Evolutionary conservation across 495 filamentous ascomycete species (phyloP).

Genomic region (Hyphodiscus hymeniophilus): DNA sequence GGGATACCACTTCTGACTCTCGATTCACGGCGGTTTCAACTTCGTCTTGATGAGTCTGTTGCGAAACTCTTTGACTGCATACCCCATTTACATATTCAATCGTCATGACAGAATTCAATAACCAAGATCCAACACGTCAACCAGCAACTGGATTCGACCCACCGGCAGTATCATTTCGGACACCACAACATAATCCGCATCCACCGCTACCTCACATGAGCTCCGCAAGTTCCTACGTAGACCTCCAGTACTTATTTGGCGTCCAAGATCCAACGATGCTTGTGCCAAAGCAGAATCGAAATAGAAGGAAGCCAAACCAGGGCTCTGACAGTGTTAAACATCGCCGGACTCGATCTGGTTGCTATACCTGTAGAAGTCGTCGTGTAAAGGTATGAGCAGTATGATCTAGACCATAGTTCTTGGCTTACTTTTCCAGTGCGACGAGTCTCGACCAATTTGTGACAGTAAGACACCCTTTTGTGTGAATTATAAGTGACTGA

Average conservation of each 20-base stretch:
- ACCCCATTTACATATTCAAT: not conserved
- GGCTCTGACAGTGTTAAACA: conserved; percentile 82
- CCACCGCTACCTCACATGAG: conserved; percentile 7
- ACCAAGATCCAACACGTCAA: conserved; percentile 1
- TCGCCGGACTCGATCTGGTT: conserved; percentile 85
- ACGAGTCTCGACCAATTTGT: conserved; percentile 79
- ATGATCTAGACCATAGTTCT: not conserved
- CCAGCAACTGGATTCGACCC: not conserved
- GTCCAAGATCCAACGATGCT: conserved; percentile 23
- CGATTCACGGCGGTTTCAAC: not conserved
- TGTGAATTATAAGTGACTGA: not conserved
- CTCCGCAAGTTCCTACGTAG: conserved; percentile 20
- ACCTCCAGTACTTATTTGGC: conserved; percentile 20
- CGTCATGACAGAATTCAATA: conserved; percentile 14
- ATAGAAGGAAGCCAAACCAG: conserved; percentile 47
- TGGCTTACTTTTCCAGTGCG: conserved; percentile 48
- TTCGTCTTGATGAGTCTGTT: not conserved
- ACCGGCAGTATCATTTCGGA: not conserved
- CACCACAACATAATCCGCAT: not conserved
- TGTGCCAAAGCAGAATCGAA: conserved; percentile 43
- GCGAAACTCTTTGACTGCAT: not conserved
- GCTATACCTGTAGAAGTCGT: conserved; percentile 84
- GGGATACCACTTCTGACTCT: not conserved
- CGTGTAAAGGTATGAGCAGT: conserved; percentile 68
- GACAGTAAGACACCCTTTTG: conserved; percentile 50